A percentile compares a stretch with the other conserved stretches of the same genome.
These are phyloP conservation scores for Circinella umbellata DNA, from an alignment of 371 early-diverging fungal species.

Conservation along the genomic window DNA sequence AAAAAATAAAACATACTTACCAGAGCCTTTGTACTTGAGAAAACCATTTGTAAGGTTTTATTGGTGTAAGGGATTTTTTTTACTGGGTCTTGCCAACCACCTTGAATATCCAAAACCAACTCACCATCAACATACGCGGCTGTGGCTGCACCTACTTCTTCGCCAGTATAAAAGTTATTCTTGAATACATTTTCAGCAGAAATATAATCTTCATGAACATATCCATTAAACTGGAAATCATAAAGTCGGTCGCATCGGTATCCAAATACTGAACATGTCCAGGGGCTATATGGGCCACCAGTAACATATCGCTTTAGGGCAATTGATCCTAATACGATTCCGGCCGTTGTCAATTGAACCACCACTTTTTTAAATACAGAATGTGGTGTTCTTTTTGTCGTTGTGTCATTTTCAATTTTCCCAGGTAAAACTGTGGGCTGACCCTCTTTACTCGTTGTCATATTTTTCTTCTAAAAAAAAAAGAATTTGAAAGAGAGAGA, in stretches of 20 bases:
- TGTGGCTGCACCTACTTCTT: slow-evolving; percentile 60
- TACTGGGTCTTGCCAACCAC: slow-evolving; percentile 63
- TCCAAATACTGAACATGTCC: slow-evolving; percentile 1
- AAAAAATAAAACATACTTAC: slow-evolving; percentile 25
- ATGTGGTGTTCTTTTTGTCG: too few relatives aligned
- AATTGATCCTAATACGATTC: not conserved
- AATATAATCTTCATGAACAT: slow-evolving; percentile 36
- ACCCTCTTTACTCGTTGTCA: too few relatives aligned
- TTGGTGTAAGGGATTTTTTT: slow-evolving; percentile 48
- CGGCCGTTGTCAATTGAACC: too few relatives aligned
- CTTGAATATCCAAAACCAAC: slow-evolving; percentile 66
- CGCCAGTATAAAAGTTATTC: slow-evolving; percentile 30
- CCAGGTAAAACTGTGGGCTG: too few relatives aligned
- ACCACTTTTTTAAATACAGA: too few relatives aligned
- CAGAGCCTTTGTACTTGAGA: slow-evolving; percentile 67
- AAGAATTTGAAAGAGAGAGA: too few relatives aligned
- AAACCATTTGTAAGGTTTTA: slow-evolving; percentile 67
- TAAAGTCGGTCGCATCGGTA: not conserved
- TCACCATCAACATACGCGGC: slow-evolving; percentile 60
- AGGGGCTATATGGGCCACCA: not conserved
- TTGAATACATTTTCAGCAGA: slow-evolving; percentile 34
- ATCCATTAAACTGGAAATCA: slow-evolving; percentile 24
- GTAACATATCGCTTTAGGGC: not conserved
- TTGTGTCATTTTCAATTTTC: too few relatives aligned
- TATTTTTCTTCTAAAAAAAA: too few relatives aligned